A percentile compares a stretch with the other conserved stretches of the same genome.
Conservation (phyloP, 805 yeast species). For the Candida vaughaniae region DNA sequence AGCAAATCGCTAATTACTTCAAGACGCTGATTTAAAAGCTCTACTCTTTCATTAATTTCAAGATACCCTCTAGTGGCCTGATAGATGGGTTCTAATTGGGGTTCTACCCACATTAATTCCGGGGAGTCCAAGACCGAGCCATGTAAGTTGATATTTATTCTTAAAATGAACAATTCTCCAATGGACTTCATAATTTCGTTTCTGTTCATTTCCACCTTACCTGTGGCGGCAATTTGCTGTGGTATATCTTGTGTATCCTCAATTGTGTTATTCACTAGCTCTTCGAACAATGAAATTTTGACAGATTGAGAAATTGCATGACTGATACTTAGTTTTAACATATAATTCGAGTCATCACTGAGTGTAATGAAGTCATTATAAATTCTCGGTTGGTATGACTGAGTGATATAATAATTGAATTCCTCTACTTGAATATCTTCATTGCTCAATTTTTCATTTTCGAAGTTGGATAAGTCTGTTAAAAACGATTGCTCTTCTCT, state of each 20-base stretch:
- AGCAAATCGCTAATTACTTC: slow-evolving; percentile 92
- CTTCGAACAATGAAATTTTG: slow-evolving; percentile 93
- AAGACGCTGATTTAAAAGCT: slow-evolving; percentile 82
- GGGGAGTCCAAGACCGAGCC: slow-evolving; percentile 94
- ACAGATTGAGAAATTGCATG: slow-evolving; percentile 96
- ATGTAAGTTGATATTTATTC: slow-evolving; percentile 79
- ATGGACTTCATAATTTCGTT: slow-evolving; percentile 96
- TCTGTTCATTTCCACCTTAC: slow-evolving; percentile 91
- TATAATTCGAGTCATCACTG: slow-evolving; percentile 84
- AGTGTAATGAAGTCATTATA: slow-evolving; percentile 94
- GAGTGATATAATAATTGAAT: slow-evolving; percentile 91
- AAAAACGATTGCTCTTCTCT: slow-evolving; percentile 82
- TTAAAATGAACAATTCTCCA: slow-evolving; percentile 88
- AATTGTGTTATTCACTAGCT: slow-evolving; percentile 92
- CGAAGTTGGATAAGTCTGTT: slow-evolving; percentile 84
- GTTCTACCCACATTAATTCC: slow-evolving; percentile 98
- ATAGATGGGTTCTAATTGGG: slow-evolving; percentile 94
- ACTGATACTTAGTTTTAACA: slow-evolving; percentile 89
- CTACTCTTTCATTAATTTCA: slow-evolving; percentile 92
- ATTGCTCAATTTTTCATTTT: slow-evolving; percentile 82
- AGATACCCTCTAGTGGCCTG: slow-evolving; percentile 95
- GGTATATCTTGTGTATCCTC: slow-evolving; percentile 98
- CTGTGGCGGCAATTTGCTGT: slow-evolving; percentile 89
- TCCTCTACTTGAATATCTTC: slow-evolving; percentile 95
- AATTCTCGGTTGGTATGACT: slow-evolving; percentile 90